Percentiles rank a stretch among this genome's conserved stretches.
Conservation (phyloP, 805 yeast species). For the Pichia paraexigua region DNA sequence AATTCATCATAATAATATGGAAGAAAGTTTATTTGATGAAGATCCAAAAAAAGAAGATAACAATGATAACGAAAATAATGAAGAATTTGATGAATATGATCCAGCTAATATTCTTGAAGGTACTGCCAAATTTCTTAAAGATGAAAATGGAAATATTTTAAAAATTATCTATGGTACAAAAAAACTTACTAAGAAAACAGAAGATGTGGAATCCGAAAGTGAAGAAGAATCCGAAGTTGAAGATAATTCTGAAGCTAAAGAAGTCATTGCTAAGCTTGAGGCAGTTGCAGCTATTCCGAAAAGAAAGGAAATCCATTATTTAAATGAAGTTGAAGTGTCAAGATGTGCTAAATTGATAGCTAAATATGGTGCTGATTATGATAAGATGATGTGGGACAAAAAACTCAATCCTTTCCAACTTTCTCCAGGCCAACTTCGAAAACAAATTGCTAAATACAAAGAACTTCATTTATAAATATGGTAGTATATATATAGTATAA, state of each 20-base stretch:
- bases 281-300: constrained; percentile 41
- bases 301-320: constrained; percentile 38
- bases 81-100: constrained; percentile 36
- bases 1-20: constrained; percentile 12
- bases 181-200: constrained; percentile 17
- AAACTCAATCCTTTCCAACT: constrained; percentile 78
- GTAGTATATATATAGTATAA: neutral
- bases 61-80: constrained; percentile 27
- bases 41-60: constrained; percentile 22
- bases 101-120: constrained; percentile 65
- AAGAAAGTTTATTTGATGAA: constrained; percentile 21
- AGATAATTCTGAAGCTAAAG: constrained; percentile 33
- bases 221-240: constrained; percentile 20
- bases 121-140: constrained; percentile 68
- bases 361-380: constrained; percentile 83
- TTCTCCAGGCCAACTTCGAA: constrained; percentile 73
- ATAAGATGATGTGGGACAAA: constrained; percentile 87
- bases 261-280: constrained; percentile 65
- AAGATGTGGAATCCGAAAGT: neutral
- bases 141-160: constrained; percentile 57
- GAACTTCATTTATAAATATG: neutral
- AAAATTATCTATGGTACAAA: constrained; percentile 66
- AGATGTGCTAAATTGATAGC: constrained; percentile 61
- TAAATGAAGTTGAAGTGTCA: constrained; percentile 63
- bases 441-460: constrained; percentile 46